These are phyloP conservation scores for Musa itinerans DNA, from an alignment of 176 grass and related monocot genomes.

Conservation along the genomic window DNA sequence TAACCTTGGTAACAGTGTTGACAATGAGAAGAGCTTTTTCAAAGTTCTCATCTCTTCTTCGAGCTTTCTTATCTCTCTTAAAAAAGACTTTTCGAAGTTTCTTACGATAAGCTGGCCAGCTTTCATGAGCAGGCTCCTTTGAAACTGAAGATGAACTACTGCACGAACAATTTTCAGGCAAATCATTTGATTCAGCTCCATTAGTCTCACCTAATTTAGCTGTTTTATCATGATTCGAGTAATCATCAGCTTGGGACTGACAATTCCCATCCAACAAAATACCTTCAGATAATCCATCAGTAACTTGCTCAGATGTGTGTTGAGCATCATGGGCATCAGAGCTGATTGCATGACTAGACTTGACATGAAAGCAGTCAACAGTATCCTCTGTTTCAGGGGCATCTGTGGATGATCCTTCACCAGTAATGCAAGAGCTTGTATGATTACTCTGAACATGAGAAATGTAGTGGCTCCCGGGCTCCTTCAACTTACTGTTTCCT, in stretches of 20 bases:
- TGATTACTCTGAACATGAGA: not conserved
- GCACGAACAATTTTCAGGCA: not conserved
- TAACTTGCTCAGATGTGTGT: not conserved
- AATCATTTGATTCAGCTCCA: constrained; percentile 7
- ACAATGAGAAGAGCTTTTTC: constrained; percentile 66
- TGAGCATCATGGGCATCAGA: not conserved
- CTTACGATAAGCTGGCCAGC: not conserved
- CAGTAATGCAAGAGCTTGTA: not conserved
- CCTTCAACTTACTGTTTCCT: not conserved
- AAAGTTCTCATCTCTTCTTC: constrained; percentile 63
- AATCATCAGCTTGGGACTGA: not conserved
- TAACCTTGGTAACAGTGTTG: constrained; percentile 54
- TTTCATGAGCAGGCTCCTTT: constrained; percentile 5
- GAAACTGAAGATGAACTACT: constrained; percentile 6
- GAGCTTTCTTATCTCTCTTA: constrained; percentile 12
- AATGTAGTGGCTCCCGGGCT: not conserved
- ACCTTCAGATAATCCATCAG: constrained; percentile 1
- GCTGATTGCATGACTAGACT: not conserved
- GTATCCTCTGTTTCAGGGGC: not conserved
- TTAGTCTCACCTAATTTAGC: constrained; percentile 1
- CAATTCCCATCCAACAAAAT: not conserved
- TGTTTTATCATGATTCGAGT: not conserved
- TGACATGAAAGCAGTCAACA: not conserved
- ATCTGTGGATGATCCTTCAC: not conserved
- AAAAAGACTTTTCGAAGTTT: constrained; percentile 2